Evolutionary conservation across 805 yeast species (phyloP), one percentile per base, ranked within the genome.

Genomic region (Cyberlindnera lachancei): DNA sequence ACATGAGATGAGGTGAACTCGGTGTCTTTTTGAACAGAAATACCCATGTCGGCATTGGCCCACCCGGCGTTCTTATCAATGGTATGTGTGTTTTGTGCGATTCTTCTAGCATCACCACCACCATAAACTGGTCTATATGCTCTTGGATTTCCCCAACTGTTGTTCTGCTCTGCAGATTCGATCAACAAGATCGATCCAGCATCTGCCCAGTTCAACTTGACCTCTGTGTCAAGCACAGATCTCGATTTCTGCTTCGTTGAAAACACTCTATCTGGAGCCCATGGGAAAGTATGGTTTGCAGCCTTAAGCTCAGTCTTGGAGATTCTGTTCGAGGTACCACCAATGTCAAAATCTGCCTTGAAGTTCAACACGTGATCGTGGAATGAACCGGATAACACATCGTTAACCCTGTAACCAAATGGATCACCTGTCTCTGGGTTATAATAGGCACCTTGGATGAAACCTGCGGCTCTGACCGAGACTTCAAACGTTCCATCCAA

Each of bases 321-420:
- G 15, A 48, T 21, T 19, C 42, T 44, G 37, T 50, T 50, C 19
- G 38, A 30, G 11, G 40, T 33, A 12, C 55, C 55, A 30, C 38
- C 55, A 36, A 50, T 45, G 29, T 50, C 55, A 12, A 50, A 35
- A 31, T 50, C 55, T 16, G 48, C 53, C 37, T 50, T 50, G 41
- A 31, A 45, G 37, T 46, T 49, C 10, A 50, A 15, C 7, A 45
- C 52, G 23, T 50, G 55, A 23, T 50, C 55, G 20, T 50, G 55
- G 51, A 51, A 50, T 15, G 56, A 51, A 22, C 55, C 56, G 5
- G 52, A 40, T 15, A 51, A 22, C 5, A 44, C 40, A 29, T 51
- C 42, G 28, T 41, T 42, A 27, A 51, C 33, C 28, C 24, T 38
- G 34, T 44, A 39, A 17, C 55, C 55, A 27, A 41, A 50, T 20